Conservation (phyloP, 2,329 filamentous ascomycete species). For the Cadophora malorum region DNA sequence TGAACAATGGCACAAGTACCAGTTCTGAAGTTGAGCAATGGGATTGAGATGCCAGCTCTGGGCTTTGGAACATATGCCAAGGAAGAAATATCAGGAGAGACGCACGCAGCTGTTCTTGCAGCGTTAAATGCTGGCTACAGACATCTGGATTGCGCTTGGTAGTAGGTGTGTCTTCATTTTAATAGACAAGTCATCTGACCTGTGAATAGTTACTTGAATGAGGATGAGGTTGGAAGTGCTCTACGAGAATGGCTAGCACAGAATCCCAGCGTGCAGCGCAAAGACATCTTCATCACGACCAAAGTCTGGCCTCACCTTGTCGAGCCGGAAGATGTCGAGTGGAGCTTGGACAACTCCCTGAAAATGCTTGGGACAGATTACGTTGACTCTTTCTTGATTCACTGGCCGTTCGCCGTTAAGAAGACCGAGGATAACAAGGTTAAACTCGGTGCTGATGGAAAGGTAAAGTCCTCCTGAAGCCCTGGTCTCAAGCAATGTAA, state of each 20-base stretch:
- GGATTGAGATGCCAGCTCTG: slow-evolving; percentile 48
- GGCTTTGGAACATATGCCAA: slow-evolving; percentile 50
- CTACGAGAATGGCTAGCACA: slow-evolving; percentile 71
- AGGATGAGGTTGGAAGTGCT: slow-evolving; percentile 80
- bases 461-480: slow-evolving; percentile 46
- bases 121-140: slow-evolving; percentile 71
- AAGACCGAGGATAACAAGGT: slow-evolving; percentile 71
- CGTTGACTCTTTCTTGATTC: slow-evolving; percentile 80
- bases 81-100: slow-evolving; percentile 48
- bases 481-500: background rate
- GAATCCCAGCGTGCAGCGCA: slow-evolving; percentile 63
- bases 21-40: slow-evolving; percentile 45
- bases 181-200: slow-evolving; percentile 19
- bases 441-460: slow-evolving; percentile 56
- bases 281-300: slow-evolving; percentile 42
- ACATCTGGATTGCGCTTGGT: slow-evolving; percentile 75
- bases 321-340: slow-evolving; percentile 63
- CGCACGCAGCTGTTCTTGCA: slow-evolving; percentile 55
- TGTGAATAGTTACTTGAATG: slow-evolving; percentile 67
- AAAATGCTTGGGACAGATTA: slow-evolving; percentile 77
- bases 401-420: slow-evolving; percentile 83
- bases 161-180: slow-evolving; percentile 43
- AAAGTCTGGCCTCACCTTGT: slow-evolving; percentile 67
- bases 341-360: slow-evolving; percentile 74
- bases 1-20: slow-evolving; percentile 25